Percentiles rank a stretch among this genome's conserved stretches.
Conservation (phyloP, 192 early-diverging fungal genomes). For the Umbelopsis vinacea region DNA sequence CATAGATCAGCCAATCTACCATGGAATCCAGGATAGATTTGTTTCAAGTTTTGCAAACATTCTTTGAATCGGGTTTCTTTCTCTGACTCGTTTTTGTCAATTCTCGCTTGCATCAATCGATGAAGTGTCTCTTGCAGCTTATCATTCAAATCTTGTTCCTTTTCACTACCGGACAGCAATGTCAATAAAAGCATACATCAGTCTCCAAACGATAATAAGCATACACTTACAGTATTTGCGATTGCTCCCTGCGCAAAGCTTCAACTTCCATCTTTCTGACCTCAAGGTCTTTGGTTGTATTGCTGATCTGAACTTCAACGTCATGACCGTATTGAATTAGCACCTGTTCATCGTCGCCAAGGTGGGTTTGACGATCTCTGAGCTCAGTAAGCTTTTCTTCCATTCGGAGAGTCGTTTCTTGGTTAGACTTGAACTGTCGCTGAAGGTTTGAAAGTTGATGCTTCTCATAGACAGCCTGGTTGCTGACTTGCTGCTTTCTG, state of each 20-base stretch:
- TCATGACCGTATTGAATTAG: constrained; percentile 38
- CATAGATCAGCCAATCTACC: constrained; percentile 91
- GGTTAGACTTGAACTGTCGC: constrained; percentile 65
- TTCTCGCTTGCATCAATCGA: constrained; percentile 78
- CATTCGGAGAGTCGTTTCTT: constrained; percentile 64
- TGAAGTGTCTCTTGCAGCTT: constrained; percentile 79
- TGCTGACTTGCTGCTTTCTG: constrained; percentile 76
- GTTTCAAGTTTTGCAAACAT: constrained; percentile 77
- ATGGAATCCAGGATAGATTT: constrained; percentile 87
- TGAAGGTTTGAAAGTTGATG: constrained; percentile 70
- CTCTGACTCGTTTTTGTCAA: constrained; percentile 84
- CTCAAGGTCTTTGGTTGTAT: constrained; percentile 21
- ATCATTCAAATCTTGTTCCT: constrained; percentile 82
- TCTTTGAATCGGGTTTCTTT: constrained; percentile 79
- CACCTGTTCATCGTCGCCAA: constrained; percentile 52
- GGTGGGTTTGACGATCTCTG: constrained; percentile 47
- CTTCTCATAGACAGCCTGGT: constrained; percentile 68
- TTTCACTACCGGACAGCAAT: constrained; percentile 42
- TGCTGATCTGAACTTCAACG: constrained; percentile 4
- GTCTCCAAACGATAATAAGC: constrained; percentile 19
- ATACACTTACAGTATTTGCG: constrained; percentile 62
- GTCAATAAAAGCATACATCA: not conserved
- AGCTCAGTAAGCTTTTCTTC: constrained; percentile 59
- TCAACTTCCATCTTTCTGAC: constrained; percentile 57
- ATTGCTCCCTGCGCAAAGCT: constrained; percentile 65